phyloP scores from a whole-genome alignment of 805 yeast genomes.

The Wickerhamomyces chambardii region DNA sequence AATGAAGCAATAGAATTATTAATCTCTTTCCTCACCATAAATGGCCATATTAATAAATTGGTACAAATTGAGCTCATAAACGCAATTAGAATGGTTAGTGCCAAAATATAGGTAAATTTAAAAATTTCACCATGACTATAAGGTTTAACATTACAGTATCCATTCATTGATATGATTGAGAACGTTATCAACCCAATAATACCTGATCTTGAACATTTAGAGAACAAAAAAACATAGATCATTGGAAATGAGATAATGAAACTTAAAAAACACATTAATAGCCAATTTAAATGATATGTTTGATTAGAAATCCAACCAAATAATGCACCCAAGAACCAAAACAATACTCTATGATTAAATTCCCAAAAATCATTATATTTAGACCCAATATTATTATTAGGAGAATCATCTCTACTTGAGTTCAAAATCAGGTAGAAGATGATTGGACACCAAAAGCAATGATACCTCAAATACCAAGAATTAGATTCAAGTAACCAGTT shows the following conservation, averaged over 20 bases:
- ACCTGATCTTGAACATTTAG: constrained; percentile 33
- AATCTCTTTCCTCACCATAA: constrained; percentile 32
- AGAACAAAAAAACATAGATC: constrained; percentile 24
- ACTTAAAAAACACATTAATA: constrained; percentile 31
- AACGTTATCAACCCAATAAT: constrained; percentile 30
- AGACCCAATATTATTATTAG: constrained; percentile 17
- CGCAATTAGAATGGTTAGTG: constrained; percentile 30
- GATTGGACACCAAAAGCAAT: constrained; percentile 35
- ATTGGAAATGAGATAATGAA: constrained; percentile 24
- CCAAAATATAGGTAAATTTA: constrained; percentile 30
- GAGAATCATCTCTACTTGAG: constrained; percentile 31
- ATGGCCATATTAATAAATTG: constrained; percentile 41
- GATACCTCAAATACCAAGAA: constrained; percentile 31
- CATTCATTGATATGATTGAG: constrained; percentile 27
- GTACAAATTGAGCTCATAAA: constrained; percentile 24
- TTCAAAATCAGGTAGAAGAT: constrained; percentile 24
- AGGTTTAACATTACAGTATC: constrained; percentile 6
- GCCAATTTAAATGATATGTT: constrained; percentile 26
- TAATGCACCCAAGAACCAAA: constrained; percentile 31
- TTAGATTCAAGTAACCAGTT: constrained; percentile 29
- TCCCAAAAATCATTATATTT: background rate
- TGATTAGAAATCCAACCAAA: constrained; percentile 40
- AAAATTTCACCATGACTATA: constrained; percentile 19
- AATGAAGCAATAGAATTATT: constrained; percentile 28
- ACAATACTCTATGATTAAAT: constrained; percentile 21